Conservation (phyloP, 805 yeast species). For the Phaffomyces antillensis region DNA sequence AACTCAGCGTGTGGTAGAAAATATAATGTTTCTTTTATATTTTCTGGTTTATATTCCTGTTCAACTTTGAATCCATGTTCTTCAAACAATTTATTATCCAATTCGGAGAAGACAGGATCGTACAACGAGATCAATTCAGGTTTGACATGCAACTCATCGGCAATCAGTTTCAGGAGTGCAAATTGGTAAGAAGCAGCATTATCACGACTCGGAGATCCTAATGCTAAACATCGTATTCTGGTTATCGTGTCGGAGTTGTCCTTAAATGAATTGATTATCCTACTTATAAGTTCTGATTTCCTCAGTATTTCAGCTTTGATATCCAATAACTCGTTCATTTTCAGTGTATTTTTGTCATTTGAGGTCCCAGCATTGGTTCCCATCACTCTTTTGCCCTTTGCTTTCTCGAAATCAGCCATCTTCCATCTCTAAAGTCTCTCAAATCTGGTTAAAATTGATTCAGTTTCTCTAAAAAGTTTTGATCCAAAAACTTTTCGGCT, state of each 20-base stretch:
- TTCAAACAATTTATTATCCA: conserved; percentile 35
- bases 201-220: conserved; percentile 59
- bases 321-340: conserved; percentile 4
- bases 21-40: conserved; percentile 30
- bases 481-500: background rate
- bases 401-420: background rate
- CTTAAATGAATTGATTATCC: conserved; percentile 17
- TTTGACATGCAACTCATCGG: conserved; percentile 18
- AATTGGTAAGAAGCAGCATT: conserved; percentile 59
- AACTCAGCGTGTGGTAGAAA: conserved; percentile 77
- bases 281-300: conserved; percentile 24
- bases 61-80: conserved; percentile 16
- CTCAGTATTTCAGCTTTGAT: conserved; percentile 18
- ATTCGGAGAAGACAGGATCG: conserved; percentile 55
- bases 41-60: conserved; percentile 6
- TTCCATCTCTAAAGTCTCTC: too few relatives aligned
- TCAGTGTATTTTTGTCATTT: background rate
- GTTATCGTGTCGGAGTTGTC: conserved; percentile 7
- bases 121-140: conserved; percentile 36
- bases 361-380: background rate
- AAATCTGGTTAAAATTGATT: background rate
- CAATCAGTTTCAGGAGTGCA: conserved; percentile 45
- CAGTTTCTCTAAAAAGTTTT: too few relatives aligned
- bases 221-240: conserved; percentile 57
- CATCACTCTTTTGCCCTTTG: background rate